Evolutionary conservation across 371 early-diverging fungal species (phyloP), one percentile per base, ranked within the genome.

Genomic region (Apophysomyces trapeziformis): DNA sequence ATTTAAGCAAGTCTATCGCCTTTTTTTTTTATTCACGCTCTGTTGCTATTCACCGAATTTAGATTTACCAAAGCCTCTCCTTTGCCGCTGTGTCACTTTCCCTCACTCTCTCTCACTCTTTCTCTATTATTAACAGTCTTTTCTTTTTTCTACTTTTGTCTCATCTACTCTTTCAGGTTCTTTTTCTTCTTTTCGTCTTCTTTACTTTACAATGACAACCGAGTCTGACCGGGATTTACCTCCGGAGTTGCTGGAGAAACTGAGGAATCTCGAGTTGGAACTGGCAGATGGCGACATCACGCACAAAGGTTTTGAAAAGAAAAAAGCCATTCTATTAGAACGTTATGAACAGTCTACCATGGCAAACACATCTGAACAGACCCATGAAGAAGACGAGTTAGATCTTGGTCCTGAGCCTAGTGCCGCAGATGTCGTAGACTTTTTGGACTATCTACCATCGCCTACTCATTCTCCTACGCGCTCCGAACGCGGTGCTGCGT

Each of bases 251-350:
- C 79, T 77, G 57, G 77, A 75, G 44, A 72, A 79, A 61, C 72
- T 90, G 46, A 68, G 68, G 60, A 75, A 70, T 60, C 73, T 89
- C 14, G 73, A 88, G 62, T 71, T 80, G 56, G 90, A 89, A 73
- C 78, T 82, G 36, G 78, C 77, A 60, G 89, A 90, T 39, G 89
- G 89, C 46, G 89, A 89, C 67, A 85, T 90, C 54, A 90, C 90
- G 16, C 77, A 86, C 65, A 89, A 90, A 68, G 90, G 90, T 21
- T 90, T 79, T 60, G 87, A 88, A 60, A 88, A 88, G 71, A 85
- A 85, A 64, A 74, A 79, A 38, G 65, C 69, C 21, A 60, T 67
- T 35, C 39, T 87, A 36, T 61, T 87, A 21, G 65, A 72, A 38
- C 63, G 68, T 50, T 47, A 54, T 38, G 37, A 21, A 11, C 54